Evolutionary conservation across 2,329 filamentous ascomycete genomes (phyloP), one percentile per base, ranked within the genome.

Genomic region (Arachnopeziza araneosa): DNA sequence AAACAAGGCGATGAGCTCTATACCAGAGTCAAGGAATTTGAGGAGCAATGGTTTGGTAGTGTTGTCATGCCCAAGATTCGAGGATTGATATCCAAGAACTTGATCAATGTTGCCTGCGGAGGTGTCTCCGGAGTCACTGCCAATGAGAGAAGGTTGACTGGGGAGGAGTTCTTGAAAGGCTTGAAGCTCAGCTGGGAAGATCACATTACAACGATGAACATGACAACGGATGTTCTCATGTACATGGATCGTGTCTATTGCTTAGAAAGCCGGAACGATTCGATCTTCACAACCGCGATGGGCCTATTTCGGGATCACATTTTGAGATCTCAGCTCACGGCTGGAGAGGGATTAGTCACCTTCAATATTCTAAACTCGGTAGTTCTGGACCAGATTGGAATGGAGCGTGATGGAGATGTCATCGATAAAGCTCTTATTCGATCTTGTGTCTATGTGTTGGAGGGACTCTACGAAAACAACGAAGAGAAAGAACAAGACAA

Each of bases 171-270:
- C 65, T 75, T 99, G 60, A 84, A 84, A 58, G 88, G 85, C 0
- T 75, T 98, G 17, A 88, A 88, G 67, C 81, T 86, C 60, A 85
- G 87, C 1, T 99, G 93, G 91, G 85, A 92, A 62, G 89, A 96
- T 64, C 93, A 99, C 71, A 90, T 93, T 71, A 84, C 90, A 59
- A 93, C 90, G 52, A 96, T 96, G 90, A 92, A 91, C 71, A 98
- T 98, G 93, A 88, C 91, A 55, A 92, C 93, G 3, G 95, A 98
- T 73, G 91, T 98, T 32, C 80, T 98, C 56, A 97, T 98, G 92
- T 97, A 97, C 71, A 91, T 99, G 80, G 93, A 99, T 72, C 88
- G 92, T 55, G 87, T 93, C 26, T 92, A 90, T 69, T 88, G 86
- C 55, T 80, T 86, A 44, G 91, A 96, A 64, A 83, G 86, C 61